Base-by-base conservation (phyloP, 2,329 filamentous ascomycete genomes). In the Fusarium cicatricum region DNA sequence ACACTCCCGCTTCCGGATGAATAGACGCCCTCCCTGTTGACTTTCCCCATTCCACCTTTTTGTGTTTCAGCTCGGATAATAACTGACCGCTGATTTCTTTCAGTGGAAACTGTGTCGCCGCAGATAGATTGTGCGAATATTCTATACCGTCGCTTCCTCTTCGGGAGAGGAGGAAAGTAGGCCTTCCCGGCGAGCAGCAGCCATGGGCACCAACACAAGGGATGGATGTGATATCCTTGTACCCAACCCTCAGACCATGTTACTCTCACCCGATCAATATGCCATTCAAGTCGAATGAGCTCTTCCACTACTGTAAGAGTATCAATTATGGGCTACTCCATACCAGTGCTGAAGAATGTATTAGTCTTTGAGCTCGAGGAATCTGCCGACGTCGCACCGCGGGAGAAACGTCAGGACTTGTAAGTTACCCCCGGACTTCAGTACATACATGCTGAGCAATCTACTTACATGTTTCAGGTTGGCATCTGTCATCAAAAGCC, bases 231-330 rank as follows among this genome's bases (percentile, higher is more conserved):
- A 15, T 42, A 26, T 32, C 32, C 6, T 17, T 62, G n/a, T 37
- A 60, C 4, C 36, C n/a, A 14, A 31, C 34, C 12, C 16, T 55
- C 11, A 52, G 59, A 2, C 48, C 56, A 0, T 55, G 58, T 9
- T 12, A 52, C 4, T 49, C 48, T 11, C 39, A 65, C 2, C 47
- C 61, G 2, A 63, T 59, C 7, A 29, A 9, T 1, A 65, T 67
- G 64, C 64, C 64, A 0, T 66, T 58, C 38, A 58, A 50, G 28
- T 67, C 65, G 11, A 55, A 48, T 7, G 65, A 65, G 38, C 57
- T 67, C 1, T 60, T 67, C 1, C 55, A 62, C 17, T 67, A 67
- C 47, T 67, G 65, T 65, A 40, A 52, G 60, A 10, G 9, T 10
- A 26, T 26, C 9, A 8, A 10, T 32, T 3, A 4, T 31, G 26